A percentile compares a stretch with the other conserved stretches of the same genome.
Evolutionary conservation across 2,329 filamentous ascomycete species (phyloP).

Genomic region (Pezicula neosporulosa): DNA sequence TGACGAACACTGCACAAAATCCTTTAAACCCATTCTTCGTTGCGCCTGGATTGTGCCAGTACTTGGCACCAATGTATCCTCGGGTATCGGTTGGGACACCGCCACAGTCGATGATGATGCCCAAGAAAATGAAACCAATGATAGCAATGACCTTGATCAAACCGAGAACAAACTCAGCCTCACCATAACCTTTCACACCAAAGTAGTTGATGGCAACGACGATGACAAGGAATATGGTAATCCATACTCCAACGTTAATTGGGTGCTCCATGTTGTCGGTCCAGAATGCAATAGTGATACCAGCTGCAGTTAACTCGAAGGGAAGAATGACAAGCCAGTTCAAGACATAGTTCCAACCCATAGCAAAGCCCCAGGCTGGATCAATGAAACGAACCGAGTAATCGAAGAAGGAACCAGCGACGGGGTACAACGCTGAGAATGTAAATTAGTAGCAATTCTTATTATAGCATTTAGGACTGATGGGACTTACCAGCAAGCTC

Average conservation of each 20-base stretch:
- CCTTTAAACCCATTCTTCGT: constrained; percentile 59
- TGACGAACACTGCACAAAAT: constrained; percentile 61
- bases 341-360: constrained; percentile 88
- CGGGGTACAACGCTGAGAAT: constrained; percentile 78
- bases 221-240: constrained; percentile 51
- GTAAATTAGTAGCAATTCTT: background rate
- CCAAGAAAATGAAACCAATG: constrained; percentile 60
- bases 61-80: constrained; percentile 58
- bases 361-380: constrained; percentile 87
- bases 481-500: constrained; percentile 59
- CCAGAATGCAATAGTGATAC: constrained; percentile 52
- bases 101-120: constrained; percentile 54
- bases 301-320: constrained; percentile 51
- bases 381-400: constrained; percentile 92
- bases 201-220: constrained; percentile 51
- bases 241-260: constrained; percentile 50
- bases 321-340: constrained; percentile 47
- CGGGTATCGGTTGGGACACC: constrained; percentile 37
- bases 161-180: constrained; percentile 52
- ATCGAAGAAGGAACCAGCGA: constrained; percentile 83
- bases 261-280: constrained; percentile 23
- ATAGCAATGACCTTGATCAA: constrained; percentile 56
- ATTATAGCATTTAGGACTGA: background rate
- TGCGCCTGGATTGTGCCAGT: constrained; percentile 55
- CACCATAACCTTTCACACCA: constrained; percentile 50